Evolutionary conservation across 257 asterid genomes (phyloP).

Genomic region (Schizonepeta tenuifolia): DNA sequence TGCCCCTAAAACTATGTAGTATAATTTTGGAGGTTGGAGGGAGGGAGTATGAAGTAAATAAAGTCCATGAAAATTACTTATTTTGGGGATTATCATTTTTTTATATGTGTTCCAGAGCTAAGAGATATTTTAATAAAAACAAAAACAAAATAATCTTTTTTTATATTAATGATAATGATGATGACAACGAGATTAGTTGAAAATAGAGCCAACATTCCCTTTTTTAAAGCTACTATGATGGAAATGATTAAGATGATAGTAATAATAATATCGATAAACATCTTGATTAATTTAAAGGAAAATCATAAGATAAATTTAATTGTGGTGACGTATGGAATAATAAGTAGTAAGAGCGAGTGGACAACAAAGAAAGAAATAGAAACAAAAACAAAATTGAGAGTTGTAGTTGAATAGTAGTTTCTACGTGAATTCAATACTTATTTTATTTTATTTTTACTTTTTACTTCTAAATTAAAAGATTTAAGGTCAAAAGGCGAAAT

Average conservation of each 20-base stretch:
- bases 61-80: too few relatives aligned
- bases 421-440: neutral
- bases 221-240: neutral
- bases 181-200: conserved; percentile 1
- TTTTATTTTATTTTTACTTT: too few relatives aligned
- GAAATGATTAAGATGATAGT: neutral
- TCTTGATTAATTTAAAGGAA: conserved; percentile 7
- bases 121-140: neutral
- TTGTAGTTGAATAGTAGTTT: neutral
- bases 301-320: conserved; percentile 11
- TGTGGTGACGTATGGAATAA: conserved; percentile 6
- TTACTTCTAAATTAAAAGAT: neutral
- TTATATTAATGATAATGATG: neutral
- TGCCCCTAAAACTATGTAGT: too few relatives aligned
- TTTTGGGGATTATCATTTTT: neutral
- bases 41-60: too few relatives aligned
- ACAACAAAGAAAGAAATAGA: neutral
- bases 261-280: neutral
- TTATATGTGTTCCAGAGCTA: neutral
- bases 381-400: too few relatives aligned
- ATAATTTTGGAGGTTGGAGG: too few relatives aligned
- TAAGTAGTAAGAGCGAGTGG: neutral
- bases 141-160: neutral
- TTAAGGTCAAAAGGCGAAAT: neutral
- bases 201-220: neutral